Conservation (phyloP, 2,329 filamentous ascomycete species). For the Neocatenulostroma microsporum region DNA sequence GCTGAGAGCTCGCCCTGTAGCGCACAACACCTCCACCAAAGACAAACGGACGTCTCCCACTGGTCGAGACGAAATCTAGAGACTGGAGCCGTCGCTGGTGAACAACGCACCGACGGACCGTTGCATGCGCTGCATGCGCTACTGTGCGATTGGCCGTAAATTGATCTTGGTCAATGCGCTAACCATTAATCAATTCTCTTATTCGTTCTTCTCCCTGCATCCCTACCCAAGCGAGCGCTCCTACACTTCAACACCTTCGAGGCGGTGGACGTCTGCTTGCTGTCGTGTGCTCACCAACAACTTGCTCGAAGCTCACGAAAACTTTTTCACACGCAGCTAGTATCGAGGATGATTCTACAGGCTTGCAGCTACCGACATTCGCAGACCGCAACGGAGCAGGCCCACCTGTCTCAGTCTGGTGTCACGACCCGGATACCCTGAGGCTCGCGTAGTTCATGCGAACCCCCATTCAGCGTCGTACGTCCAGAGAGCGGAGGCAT, state of each 20-base stretch:
- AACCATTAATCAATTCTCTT: neutral
- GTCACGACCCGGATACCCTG: too few species aligned
- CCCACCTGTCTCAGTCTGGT: too few species aligned
- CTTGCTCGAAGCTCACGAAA: too few species aligned
- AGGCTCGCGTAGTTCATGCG: too few species aligned
- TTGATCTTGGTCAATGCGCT: neutral
- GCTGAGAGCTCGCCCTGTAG: constrained; percentile 1
- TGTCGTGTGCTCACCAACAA: neutral
- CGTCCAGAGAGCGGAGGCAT: too few species aligned
- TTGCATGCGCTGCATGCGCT: constrained; percentile 1
- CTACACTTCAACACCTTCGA: neutral
- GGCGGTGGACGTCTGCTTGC: neutral
- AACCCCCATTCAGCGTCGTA: too few species aligned
- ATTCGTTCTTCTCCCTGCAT: neutral
- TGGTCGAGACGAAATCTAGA: neutral
- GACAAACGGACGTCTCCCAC: neutral
- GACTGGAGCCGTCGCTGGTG: neutral
- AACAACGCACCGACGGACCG: neutral
- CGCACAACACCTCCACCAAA: constrained; percentile 3
- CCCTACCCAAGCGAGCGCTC: constrained; percentile 1
- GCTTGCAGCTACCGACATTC: too few species aligned
- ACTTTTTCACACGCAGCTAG: too few species aligned
- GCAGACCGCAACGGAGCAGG: too few species aligned
- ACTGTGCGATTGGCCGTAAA: neutral
- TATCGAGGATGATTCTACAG: too few species aligned